These are phyloP conservation scores for Xylariomycetidae sp. DNA, from an alignment of 2,329 filamentous ascomycete species.

Conservation along the genomic window DNA sequence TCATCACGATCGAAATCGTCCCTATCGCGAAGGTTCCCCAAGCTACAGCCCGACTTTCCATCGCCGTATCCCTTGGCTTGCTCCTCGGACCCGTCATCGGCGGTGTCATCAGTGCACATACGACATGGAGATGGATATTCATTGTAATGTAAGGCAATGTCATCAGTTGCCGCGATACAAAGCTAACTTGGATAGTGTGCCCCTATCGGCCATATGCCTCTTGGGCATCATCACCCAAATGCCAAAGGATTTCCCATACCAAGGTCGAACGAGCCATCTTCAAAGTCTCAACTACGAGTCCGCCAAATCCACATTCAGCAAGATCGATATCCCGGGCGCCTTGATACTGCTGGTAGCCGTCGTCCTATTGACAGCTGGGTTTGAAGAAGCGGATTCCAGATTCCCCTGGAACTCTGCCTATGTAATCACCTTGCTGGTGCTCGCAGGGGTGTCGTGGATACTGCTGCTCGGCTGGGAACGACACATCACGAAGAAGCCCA, in stretches of 20 bases:
- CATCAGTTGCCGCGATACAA: too few relatives aligned
- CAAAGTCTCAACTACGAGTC: too few relatives aligned
- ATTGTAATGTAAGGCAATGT: constrained; percentile 13
- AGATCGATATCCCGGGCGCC: constrained; percentile 9
- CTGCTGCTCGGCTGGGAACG: constrained; percentile 8
- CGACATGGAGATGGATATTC: constrained; percentile 16
- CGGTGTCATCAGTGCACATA: constrained; percentile 7
- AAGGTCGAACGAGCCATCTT: too few relatives aligned
- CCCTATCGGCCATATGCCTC: too few relatives aligned
- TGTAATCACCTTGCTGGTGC: constrained; percentile 10
- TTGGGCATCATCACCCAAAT: too few relatives aligned
- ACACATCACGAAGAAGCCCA: constrained; percentile 4
- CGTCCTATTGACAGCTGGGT: constrained; percentile 4
- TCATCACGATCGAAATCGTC: constrained; percentile 7
- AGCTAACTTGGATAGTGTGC: too few relatives aligned
- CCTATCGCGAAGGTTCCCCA: constrained; percentile 4
- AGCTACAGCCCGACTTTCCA: constrained; percentile 1
- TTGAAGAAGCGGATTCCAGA: constrained; percentile 9
- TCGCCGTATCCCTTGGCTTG: constrained; percentile 2
- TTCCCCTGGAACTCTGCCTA: constrained; percentile 17
- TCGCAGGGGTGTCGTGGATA: constrained; percentile 7
- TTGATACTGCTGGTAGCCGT: constrained; percentile 8
- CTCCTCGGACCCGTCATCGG: constrained; percentile 11
- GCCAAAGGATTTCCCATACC: too few relatives aligned
- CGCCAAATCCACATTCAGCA: too few relatives aligned